These are phyloP conservation scores for Vitis hybrid DNA, from an alignment of 177 flowering plant genomes.

Conservation along the genomic window DNA sequence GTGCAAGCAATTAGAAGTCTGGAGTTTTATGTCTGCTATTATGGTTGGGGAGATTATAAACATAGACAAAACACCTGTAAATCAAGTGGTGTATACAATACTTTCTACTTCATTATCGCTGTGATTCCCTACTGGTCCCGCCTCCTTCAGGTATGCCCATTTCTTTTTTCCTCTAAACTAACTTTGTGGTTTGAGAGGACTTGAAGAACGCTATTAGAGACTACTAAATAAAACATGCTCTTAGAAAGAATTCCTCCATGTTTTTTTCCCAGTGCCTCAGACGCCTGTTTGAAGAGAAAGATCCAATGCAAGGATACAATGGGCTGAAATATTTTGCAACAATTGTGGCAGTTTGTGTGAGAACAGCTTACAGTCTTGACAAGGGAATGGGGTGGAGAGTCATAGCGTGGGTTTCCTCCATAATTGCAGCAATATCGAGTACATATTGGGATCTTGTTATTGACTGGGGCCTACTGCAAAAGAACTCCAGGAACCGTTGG, in stretches of 20 bases:
- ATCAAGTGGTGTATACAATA: slow-evolving; percentile 14
- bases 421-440: slow-evolving; percentile 3
- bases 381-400: slow-evolving; percentile 15
- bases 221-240: too few relatives aligned
- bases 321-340: slow-evolving; percentile 17
- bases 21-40: too few relatives aligned
- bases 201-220: too few relatives aligned
- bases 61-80: slow-evolving; percentile 13
- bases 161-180: not conserved
- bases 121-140: slow-evolving; percentile 28
- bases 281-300: slow-evolving; percentile 15
- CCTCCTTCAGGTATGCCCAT: slow-evolving; percentile 15
- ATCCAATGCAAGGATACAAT: slow-evolving; percentile 11
- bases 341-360: slow-evolving; percentile 14
- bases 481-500: too few relatives aligned
- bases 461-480: too few relatives aligned
- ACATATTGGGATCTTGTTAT: slow-evolving; percentile 5
- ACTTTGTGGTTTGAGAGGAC: too few relatives aligned
- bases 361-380: slow-evolving; percentile 15
- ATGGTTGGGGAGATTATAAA: too few relatives aligned
- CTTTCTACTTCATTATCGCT: slow-evolving; percentile 26
- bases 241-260: too few relatives aligned
- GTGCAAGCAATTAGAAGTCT: slow-evolving; percentile 22
- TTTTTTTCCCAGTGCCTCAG: slow-evolving; percentile 13
- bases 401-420: slow-evolving; percentile 10